phyloP scores from a whole-genome alignment of 73 alveolate species.

The Uronychia binucleata region DNA sequence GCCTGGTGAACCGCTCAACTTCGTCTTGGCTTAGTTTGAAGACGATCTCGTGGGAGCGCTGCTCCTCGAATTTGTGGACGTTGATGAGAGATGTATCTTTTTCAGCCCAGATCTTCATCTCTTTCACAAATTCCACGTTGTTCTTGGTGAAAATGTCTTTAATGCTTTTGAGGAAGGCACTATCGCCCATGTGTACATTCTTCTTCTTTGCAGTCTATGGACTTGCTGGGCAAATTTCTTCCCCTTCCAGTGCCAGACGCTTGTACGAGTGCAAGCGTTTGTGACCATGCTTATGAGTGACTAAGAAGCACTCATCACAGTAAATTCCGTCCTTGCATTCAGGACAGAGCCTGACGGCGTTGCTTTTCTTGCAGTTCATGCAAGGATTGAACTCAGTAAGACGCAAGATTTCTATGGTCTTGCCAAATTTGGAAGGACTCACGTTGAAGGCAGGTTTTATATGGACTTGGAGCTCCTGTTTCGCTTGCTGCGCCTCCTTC shows the following conservation, averaged over 20 bases:
- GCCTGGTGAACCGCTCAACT: background rate
- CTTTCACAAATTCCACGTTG: background rate
- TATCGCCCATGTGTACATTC: background rate
- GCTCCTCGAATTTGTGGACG: background rate
- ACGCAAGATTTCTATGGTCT: slow-evolving; percentile 15
- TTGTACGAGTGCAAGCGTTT: slow-evolving; percentile 24
- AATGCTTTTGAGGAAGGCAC: background rate
- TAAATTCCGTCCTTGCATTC: slow-evolving; percentile 17
- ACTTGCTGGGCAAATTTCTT: background rate
- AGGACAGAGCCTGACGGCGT: slow-evolving; percentile 30
- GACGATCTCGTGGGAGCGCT: background rate
- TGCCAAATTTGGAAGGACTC: slow-evolving; percentile 1
- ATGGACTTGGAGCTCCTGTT: background rate
- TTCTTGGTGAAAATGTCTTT: background rate
- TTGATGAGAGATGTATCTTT: background rate
- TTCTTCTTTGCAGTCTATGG: background rate
- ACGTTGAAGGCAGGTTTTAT: background rate
- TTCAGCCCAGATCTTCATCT: background rate
- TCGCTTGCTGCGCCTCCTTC: background rate
- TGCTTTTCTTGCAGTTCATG: slow-evolving; percentile 23
- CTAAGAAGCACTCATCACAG: slow-evolving; percentile 33
- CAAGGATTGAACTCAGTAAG: slow-evolving; percentile 15
- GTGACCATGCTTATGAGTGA: slow-evolving; percentile 37
- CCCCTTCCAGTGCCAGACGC: slow-evolving; percentile 2
- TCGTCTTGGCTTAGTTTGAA: background rate